Evolutionary conservation across 306 rosid genomes (phyloP).

Genomic region (Astragalus glycyphyllos): DNA sequence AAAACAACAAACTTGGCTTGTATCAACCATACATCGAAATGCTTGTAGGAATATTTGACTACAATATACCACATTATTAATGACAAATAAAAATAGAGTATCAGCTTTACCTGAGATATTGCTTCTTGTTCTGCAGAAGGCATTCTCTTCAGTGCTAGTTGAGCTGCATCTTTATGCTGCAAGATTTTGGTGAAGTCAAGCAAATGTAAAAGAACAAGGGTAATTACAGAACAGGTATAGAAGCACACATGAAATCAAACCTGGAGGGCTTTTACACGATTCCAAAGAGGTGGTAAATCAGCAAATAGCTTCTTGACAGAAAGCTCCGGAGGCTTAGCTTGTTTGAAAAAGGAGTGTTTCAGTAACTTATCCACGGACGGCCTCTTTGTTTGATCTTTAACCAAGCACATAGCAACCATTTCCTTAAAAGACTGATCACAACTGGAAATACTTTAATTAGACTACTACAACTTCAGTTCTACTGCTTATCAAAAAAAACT

Average conservation of each 20-base stretch:
- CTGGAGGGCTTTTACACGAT: slow-evolving; percentile 96
- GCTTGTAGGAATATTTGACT: slow-evolving; percentile 2
- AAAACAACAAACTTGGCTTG: neutral
- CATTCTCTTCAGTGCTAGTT: slow-evolving; percentile 93
- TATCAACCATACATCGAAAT: slow-evolving; percentile 31
- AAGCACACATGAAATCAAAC: slow-evolving; percentile 52
- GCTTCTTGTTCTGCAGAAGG: slow-evolving; percentile 99
- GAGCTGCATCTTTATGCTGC: slow-evolving; percentile 97
- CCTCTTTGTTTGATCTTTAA: slow-evolving; percentile 97
- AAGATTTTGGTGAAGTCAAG: slow-evolving; percentile 40
- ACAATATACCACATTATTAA: neutral
- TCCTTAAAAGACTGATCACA: slow-evolving; percentile 99
- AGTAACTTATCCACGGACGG: slow-evolving; percentile 91
- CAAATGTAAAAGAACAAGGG: slow-evolving; percentile 35
- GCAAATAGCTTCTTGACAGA: slow-evolving; percentile 86
- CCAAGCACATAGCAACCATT: slow-evolving; percentile 99
- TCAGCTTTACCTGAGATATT: slow-evolving; percentile 72
- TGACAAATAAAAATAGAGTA: slow-evolving; percentile 20
- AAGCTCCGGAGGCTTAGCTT: slow-evolving; percentile 91
- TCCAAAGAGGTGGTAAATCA: slow-evolving; percentile 92
- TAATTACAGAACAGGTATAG: slow-evolving; percentile 29
- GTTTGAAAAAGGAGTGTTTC: slow-evolving; percentile 89
- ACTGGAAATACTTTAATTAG: slow-evolving; percentile 98
- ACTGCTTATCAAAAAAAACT: slow-evolving; percentile 19
- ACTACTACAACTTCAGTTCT: slow-evolving; percentile 53